Base-by-base conservation (phyloP, 306 rosid species). In the Carpinus viminea region DNA sequence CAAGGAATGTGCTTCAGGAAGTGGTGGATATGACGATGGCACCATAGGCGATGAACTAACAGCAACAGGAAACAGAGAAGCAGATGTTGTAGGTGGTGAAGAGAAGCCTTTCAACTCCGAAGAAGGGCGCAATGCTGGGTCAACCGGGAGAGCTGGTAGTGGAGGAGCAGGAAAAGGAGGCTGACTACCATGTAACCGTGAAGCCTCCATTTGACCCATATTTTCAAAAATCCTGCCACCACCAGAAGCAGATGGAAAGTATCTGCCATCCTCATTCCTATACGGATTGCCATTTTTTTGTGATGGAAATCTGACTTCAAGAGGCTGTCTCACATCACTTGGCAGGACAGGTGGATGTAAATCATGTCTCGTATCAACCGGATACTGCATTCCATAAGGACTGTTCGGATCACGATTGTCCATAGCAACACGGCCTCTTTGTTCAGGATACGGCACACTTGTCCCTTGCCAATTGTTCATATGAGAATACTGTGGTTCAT, bases 91-190 rank as follows among this genome's bases (percentile, higher is more conserved):
- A 16, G 86, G 84, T 38, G 83, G 90, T 41, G 91, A 89, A 82
- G 77, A 75, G 81, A 79, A 83, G 2, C 82, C 47, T 59, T 76
- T 82, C 18, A 74, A 54, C 56, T 78, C 84, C 1, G 76, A 72
- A 76, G 84, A 72, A 12, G 71, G 65, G 51, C 66, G 88, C 46
- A 76, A 66, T 7, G 83, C 85, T 0, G 87, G 87, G 17, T 90
- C 96, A 53, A 73, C n/a, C 0, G 96, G 96, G 75, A 88, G 89
- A 66, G 94, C 93, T 6, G 98, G 96, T 0, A 94, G 97, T 10
- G 97, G 89, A 28, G 97, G 83, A 57, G 87, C 74, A 64, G 97
- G 97, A 75, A 90, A 89, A 64, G 96, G 94, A 82, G 97, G 94
- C 74, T 87, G 91, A 65, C 80, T 89, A 74, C 77, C 80, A 74